A percentile compares a stretch with the other conserved stretches of the same genome.
Conservation (phyloP, 805 yeast species). For the Nakazawaea holstii region DNA sequence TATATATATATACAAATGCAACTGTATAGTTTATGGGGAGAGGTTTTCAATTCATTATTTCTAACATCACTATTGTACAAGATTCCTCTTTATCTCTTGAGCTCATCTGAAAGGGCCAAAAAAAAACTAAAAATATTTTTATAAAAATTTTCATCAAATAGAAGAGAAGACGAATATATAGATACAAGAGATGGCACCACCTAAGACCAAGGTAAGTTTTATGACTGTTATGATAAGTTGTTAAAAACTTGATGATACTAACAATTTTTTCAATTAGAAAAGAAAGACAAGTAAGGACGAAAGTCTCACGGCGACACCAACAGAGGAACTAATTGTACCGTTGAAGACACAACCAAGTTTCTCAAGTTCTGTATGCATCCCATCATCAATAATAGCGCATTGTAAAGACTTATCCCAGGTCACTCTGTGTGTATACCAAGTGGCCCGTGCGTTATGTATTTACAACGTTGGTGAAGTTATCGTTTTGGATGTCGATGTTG, state of each 20-base stretch:
- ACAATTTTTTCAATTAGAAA: neutral
- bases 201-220: neutral
- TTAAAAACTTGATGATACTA: neutral
- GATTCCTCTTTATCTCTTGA: too few relatives aligned
- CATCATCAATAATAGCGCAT: slow-evolving; percentile 54
- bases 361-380: slow-evolving; percentile 49
- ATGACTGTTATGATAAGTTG: too few relatives aligned
- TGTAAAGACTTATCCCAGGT: slow-evolving; percentile 65
- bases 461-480: slow-evolving; percentile 73
- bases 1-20: too few relatives aligned
- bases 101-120: too few relatives aligned
- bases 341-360: neutral
- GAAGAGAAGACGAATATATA: neutral
- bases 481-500: slow-evolving; percentile 48
- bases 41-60: too few relatives aligned
- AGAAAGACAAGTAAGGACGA: neutral
- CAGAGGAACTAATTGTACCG: neutral
- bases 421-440: slow-evolving; percentile 68
- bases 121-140: too few relatives aligned
- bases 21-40: too few relatives aligned
- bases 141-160: neutral
- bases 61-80: too few relatives aligned
- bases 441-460: slow-evolving; percentile 68
- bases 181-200: neutral
- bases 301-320: neutral